A percentile compares a stretch with the other conserved stretches of the same genome.
Conservation (phyloP, 176 grass and related monocot genomes). For the Panicum miliaceum region DNA sequence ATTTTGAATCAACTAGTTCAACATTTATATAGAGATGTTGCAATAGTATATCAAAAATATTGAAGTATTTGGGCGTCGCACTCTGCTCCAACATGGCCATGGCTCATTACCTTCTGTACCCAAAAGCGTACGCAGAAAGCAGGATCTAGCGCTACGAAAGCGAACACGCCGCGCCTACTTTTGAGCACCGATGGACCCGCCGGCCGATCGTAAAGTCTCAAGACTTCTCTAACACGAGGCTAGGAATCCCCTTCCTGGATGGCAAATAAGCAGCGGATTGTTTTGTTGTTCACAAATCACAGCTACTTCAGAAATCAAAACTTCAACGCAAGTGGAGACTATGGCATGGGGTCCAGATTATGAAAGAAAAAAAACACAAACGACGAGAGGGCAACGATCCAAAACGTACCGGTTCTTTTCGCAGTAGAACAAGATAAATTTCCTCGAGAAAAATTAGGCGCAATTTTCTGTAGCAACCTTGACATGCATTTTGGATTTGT, state of each 20-base stretch:
- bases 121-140: conserved; percentile 18
- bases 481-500: too few species aligned
- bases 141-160: conserved; percentile 11
- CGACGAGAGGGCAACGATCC: too few species aligned
- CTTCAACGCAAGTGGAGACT: background rate
- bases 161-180: conserved; percentile 13
- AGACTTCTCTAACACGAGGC: conserved; percentile 56
- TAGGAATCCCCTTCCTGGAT: conserved; percentile 57
- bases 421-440: too few species aligned
- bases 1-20: too few species aligned
- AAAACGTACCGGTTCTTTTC: too few species aligned
- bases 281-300: conserved; percentile 23
- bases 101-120: background rate
- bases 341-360: background rate
- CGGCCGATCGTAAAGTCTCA: conserved; percentile 36
- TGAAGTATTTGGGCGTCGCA: too few species aligned
- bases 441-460: too few species aligned
- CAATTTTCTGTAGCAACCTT: too few species aligned
- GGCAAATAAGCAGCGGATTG: background rate
- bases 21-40: too few species aligned
- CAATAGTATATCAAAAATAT: too few species aligned
- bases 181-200: conserved; percentile 34
- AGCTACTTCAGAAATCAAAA: background rate
- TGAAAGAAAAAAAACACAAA: background rate
- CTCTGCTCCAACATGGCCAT: too few species aligned